Evolutionary conservation across 768 basidiomycete genomes (phyloP).

Genomic region (Amanita pallidorosea): DNA sequence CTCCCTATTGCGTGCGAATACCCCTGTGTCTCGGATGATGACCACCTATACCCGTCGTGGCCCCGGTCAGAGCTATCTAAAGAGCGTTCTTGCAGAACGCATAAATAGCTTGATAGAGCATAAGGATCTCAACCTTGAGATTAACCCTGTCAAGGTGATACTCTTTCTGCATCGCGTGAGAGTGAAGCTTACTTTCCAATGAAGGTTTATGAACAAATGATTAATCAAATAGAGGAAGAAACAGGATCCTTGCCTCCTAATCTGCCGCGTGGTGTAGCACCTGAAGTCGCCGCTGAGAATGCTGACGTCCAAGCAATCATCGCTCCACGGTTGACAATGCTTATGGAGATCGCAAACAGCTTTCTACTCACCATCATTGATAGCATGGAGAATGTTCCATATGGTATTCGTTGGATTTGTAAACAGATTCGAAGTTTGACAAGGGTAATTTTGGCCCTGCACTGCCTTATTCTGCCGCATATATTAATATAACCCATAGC

Average conservation of each 20-base stretch:
- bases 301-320: constrained; percentile 97
- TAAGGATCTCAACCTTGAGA: constrained; percentile 98
- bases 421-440: constrained; percentile 98
- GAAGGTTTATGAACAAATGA: constrained; percentile 99
- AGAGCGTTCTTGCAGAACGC: constrained; percentile 92
- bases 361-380: constrained; percentile 98
- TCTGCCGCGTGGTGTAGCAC: constrained; percentile 86
- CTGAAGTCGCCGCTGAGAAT: constrained; percentile 91
- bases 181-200: not conserved
- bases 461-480: not conserved
- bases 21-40: constrained; percentile 99
- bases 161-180: not conserved
- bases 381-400: constrained; percentile 96
- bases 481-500: constrained; percentile 31
- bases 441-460: constrained; percentile 42
- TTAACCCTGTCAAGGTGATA: constrained; percentile 91
- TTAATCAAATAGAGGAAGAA: constrained; percentile 97
- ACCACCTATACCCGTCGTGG: constrained; percentile 98
- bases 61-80: constrained; percentile 96
- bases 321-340: constrained; percentile 92
- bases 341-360: constrained; percentile 99
- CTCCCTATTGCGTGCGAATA: constrained; percentile 96
- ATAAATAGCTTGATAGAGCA: constrained; percentile 99
- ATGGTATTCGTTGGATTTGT: constrained; percentile 99
- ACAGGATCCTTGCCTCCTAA: constrained; percentile 86